Base-by-base conservation (phyloP, 306 rosid genomes). In the Morella rubra region DNA sequence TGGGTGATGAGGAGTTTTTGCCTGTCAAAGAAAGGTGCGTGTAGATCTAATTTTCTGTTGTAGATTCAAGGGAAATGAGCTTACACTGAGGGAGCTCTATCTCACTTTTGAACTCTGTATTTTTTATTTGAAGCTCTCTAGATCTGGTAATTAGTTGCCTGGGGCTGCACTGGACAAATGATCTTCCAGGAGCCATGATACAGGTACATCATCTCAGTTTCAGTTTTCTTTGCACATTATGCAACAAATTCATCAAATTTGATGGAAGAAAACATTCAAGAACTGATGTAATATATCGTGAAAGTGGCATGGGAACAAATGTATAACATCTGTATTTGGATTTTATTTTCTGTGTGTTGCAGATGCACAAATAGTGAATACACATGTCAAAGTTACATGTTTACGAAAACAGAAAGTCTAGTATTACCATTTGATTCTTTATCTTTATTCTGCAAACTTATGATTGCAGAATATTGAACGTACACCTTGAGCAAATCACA, bases 161-260 rank as follows among this genome's bases (percentile, higher is more conserved):
- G 90, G 96, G 97, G 52, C 93, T 94, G 42, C 98, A 94, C 75
- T 94, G 98, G 98, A 94, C 95, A 79, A 94, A 94, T 82, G 98
- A 94, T 87, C 93, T 94, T 72, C 98, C 98, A 3, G 98, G 97
- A 84, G 97, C 98, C 77, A 92, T 94, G 98, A 92, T 94, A 84
- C 98, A 94, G 90, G 98, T 86, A 45, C 55, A n/a, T 32, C 66
- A 73, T 44, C n/a, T 76, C 44, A 72, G 18, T 71, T 12, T 53
- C 22, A 2, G 2, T 5, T 78, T 78, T 53, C 1, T 44, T 44
- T 14, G 50, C 42, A 49, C n/a, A 13, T 66, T n/a, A 42, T 9
- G 8, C 15, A 42, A 4, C 71, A 66, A 32, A 61, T 32, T 61
- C 44, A 61, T 32, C 32, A 61, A 19, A 32, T 32, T 32, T 32